Evolutionary conservation across 495 filamentous ascomycete species (phyloP), one percentile per base, ranked within the genome.

Genomic region (Talaromyces proteolyticus): DNA sequence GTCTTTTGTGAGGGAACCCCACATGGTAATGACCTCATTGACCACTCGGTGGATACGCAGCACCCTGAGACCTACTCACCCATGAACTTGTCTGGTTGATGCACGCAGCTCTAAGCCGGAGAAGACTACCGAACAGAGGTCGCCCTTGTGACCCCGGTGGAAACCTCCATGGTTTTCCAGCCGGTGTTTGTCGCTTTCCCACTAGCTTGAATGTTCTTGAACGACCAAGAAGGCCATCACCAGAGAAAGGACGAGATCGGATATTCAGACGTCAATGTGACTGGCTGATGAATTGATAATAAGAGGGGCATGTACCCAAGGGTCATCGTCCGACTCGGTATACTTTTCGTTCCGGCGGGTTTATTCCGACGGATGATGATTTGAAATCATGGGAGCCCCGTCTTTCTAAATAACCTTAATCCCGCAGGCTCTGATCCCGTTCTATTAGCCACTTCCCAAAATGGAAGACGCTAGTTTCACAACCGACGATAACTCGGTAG

Each of bases 351-450:
- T 44, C 42, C 42, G 42, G 42, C 42, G 42, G 42, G 22, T 44
- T 44, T 22, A 22, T 23, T 44, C 42, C 42, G 42, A 22, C 42
- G 42, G 42, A 44, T 26, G 22, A 44, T 23, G 42, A 45, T 45
- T 45, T 3, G 4, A 45, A 12, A 12, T n/a, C 10, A 24, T 18
- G 20, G 25, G 5, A 29, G 5, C 25, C 25, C 25, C 25, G 6
- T 29, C 25, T 5, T 29, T 29, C 25, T 29, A 29, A 29, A 12
- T 5, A 29, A 29, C 25, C 25, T 29, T 29, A 29, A 29, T 29
- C 25, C 25, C 12, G 6, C 5, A 29, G 25, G 25, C 6, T n/a
- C n/a, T n/a, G n/a, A n/a, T n/a, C n/a, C n/a, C n/a, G n/a, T n/a
- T n/a, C 25, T 29, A 29, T 29, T 29, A 12, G 5, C 5, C 25